A percentile compares a stretch with the other conserved stretches of the same genome.
Evolutionary conservation across 345 rosid species (phyloP).

Genomic region (Salix koriyanagi): DNA sequence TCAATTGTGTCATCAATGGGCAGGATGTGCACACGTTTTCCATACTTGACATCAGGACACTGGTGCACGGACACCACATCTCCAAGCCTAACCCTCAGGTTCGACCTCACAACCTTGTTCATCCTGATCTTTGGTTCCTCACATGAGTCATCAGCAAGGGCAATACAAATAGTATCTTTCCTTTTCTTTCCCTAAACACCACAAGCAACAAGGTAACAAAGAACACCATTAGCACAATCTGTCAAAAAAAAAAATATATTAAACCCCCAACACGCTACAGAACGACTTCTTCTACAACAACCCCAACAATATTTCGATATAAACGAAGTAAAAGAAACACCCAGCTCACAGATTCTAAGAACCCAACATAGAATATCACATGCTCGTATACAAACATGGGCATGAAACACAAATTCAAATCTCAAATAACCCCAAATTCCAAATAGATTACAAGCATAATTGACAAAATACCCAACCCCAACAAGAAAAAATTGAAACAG

Average conservation of each 20-base stretch:
- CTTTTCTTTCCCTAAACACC: slow-evolving; percentile 69
- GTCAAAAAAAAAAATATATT: background rate
- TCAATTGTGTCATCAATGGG: slow-evolving; percentile 89
- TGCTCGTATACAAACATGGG: background rate
- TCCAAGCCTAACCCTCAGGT: slow-evolving; percentile 87
- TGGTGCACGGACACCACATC: slow-evolving; percentile 88
- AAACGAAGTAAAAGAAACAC: background rate
- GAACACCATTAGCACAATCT: background rate
- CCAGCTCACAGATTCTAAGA: background rate
- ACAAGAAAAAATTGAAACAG: background rate
- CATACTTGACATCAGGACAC: slow-evolving; percentile 88
- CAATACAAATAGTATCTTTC: slow-evolving; percentile 79
- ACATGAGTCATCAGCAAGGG: slow-evolving; percentile 75
- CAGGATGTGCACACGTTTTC: slow-evolving; percentile 89
- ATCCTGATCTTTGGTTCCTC: slow-evolving; percentile 84
- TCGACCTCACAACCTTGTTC: slow-evolving; percentile 83
- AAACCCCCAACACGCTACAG: background rate
- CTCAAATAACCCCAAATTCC: background rate
- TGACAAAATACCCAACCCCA: background rate
- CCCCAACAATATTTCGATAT: too few relatives aligned
- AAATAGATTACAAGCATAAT: background rate
- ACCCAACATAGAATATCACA: background rate
- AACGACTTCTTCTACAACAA: background rate
- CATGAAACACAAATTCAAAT: background rate
- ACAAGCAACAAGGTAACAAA: slow-evolving; percentile 4